Conservation (phyloP, 768 basidiomycete genomes). For the Megacollybia marginata region DNA sequence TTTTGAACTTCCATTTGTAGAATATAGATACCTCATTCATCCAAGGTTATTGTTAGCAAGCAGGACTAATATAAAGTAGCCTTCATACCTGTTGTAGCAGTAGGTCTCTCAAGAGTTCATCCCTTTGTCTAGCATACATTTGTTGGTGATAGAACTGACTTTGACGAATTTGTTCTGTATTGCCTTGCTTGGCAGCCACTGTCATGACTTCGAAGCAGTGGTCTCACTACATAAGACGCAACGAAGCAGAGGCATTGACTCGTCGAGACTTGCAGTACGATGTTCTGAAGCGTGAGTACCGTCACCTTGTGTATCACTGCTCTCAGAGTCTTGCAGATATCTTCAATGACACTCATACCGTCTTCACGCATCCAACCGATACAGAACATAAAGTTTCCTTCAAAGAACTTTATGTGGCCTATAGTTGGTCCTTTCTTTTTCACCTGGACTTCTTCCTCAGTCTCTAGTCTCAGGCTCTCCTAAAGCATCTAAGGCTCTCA, state of each 20-base stretch:
- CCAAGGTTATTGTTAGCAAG: not conserved
- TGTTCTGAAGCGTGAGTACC: constrained; percentile 35
- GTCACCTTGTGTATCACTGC: too few relatives aligned
- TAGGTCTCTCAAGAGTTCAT: too few relatives aligned
- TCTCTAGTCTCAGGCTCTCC: constrained; percentile 33
- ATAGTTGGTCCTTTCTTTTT: too few relatives aligned
- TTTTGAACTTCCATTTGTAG: not conserved
- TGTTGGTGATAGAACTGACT: too few relatives aligned
- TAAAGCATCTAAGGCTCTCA: constrained; percentile 63
- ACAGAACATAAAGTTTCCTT: constrained; percentile 38
- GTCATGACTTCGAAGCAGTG: too few relatives aligned
- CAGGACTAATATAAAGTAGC: too few relatives aligned
- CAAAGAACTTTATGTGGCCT: constrained; percentile 12
- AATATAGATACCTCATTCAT: too few relatives aligned
- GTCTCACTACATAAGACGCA: constrained; percentile 25
- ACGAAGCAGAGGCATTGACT: constrained; percentile 60
- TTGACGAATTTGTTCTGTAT: too few relatives aligned
- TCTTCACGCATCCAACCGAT: constrained; percentile 40
- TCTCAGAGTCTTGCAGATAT: constrained; percentile 33
- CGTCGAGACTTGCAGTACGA: constrained; percentile 72
- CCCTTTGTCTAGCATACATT: too few relatives aligned
- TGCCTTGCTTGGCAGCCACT: too few relatives aligned
- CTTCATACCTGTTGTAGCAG: too few relatives aligned
- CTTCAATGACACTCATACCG: constrained; percentile 60
- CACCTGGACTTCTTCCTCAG: constrained; percentile 8